phyloP scores from a whole-genome alignment of 257 asterid genomes.

The Solanum bulbocastanum region DNA sequence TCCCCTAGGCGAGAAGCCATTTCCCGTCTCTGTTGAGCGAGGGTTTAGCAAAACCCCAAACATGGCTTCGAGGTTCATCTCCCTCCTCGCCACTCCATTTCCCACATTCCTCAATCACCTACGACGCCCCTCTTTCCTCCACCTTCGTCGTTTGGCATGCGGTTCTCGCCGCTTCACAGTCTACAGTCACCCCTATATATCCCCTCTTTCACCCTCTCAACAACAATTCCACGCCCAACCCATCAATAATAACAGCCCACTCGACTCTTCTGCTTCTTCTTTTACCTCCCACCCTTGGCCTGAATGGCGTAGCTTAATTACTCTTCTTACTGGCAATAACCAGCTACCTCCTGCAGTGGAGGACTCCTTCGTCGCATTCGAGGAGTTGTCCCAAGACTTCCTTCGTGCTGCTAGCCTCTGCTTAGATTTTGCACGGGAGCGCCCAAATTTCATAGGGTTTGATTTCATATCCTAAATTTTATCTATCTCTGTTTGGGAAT shows the following conservation, averaged over 20 bases:
- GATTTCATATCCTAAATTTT: neutral
- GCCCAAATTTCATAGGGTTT: conserved; percentile 63
- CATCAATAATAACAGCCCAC: conserved; percentile 6
- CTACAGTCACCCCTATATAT: conserved; percentile 13
- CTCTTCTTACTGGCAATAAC: conserved; percentile 12
- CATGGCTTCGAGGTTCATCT: conserved; percentile 61
- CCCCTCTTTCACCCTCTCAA: conserved; percentile 16
- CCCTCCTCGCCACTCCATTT: conserved; percentile 48
- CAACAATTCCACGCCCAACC: conserved; percentile 28
- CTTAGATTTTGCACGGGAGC: conserved; percentile 57
- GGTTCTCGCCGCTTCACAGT: conserved; percentile 21
- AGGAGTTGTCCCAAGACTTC: conserved; percentile 54
- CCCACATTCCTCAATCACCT: conserved; percentile 22
- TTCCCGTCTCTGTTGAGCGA: neutral
- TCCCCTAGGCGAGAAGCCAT: neutral
- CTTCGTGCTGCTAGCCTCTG: conserved; percentile 41
- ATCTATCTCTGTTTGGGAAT: neutral
- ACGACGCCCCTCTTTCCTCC: conserved; percentile 37
- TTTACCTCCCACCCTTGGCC: conserved; percentile 64
- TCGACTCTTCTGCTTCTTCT: conserved; percentile 6
- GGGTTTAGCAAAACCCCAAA: conserved; percentile 10
- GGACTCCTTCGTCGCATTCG: conserved; percentile 69
- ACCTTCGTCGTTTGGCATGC: conserved; percentile 27
- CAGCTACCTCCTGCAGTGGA: conserved; percentile 23
- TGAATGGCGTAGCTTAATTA: conserved; percentile 59